phyloP scores from a whole-genome alignment of 2,329 filamentous ascomycete genomes.

The Penicillium olsonii region DNA sequence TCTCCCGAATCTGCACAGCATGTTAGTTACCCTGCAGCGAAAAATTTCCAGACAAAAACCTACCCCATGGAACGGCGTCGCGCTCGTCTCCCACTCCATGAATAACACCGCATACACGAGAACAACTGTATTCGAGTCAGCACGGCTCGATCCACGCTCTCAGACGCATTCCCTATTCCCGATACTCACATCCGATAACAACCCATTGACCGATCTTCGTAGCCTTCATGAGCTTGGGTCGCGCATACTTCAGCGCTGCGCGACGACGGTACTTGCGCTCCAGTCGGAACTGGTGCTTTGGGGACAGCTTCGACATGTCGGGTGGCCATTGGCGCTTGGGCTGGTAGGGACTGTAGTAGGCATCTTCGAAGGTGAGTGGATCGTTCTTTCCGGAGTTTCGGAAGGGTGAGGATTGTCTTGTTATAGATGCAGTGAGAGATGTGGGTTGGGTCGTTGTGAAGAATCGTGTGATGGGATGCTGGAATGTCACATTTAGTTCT shows the following conservation, averaged over 20 bases:
- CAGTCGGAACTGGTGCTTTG: constrained; percentile 68
- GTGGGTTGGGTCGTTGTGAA: constrained; percentile 16
- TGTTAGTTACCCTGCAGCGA: too few species aligned
- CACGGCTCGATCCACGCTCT: not conserved
- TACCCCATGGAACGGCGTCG: constrained; percentile 45
- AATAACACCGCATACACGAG: constrained; percentile 46
- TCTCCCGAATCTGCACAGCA: constrained; percentile 33
- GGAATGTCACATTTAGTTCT: not conserved
- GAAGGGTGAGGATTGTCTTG: constrained; percentile 20
- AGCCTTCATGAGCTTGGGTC: constrained; percentile 60
- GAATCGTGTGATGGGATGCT: constrained; percentile 4
- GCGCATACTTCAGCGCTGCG: constrained; percentile 61
- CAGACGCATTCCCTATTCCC: constrained; percentile 11
- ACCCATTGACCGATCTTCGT: constrained; percentile 60
- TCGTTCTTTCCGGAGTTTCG: constrained; percentile 25
- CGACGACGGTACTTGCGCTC: constrained; percentile 66
- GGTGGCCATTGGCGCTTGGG: constrained; percentile 66
- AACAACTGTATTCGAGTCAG: constrained; percentile 37
- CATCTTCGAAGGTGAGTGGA: constrained; percentile 18
- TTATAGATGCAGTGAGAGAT: constrained; percentile 17
- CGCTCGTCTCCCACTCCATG: constrained; percentile 47
- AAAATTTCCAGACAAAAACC: too few species aligned
- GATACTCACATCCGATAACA: constrained; percentile 52
- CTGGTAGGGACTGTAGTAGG: constrained; percentile 58
- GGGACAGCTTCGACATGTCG: constrained; percentile 61